phyloP scores from a whole-genome alignment of 257 asterid species.

The Ballota nigra region DNA sequence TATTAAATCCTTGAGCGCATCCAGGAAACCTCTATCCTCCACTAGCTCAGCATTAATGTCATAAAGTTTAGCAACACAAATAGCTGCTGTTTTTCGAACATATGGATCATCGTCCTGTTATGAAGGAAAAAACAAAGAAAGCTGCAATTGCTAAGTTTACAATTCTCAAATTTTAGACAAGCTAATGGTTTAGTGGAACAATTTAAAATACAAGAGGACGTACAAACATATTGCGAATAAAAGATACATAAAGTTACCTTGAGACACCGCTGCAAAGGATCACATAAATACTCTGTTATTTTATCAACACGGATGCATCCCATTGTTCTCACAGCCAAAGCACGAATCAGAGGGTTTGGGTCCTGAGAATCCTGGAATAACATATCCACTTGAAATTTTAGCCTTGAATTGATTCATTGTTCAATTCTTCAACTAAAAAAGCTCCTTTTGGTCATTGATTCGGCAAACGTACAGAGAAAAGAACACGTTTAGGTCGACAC shows the following conservation, averaged over 20 bases:
- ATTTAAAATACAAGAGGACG: slow-evolving; percentile 10
- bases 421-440: slow-evolving; percentile 15
- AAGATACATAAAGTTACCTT: slow-evolving; percentile 50
- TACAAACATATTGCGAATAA: slow-evolving; percentile 16
- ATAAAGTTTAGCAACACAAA: slow-evolving; percentile 98
- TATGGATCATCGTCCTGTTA: slow-evolving; percentile 98
- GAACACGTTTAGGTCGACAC: not conserved
- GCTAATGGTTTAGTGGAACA: slow-evolving; percentile 14
- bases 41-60: slow-evolving; percentile 98
- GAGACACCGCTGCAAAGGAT: slow-evolving; percentile 96
- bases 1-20: slow-evolving; percentile 96
- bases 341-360: slow-evolving; percentile 98
- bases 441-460: slow-evolving; percentile 19
- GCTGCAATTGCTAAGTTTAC: slow-evolving; percentile 24
- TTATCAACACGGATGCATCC: slow-evolving; percentile 99
- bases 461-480: not conserved
- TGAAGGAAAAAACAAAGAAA: slow-evolving; percentile 24
- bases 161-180: slow-evolving; percentile 3
- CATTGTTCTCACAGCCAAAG: slow-evolving; percentile 99
- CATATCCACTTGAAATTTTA: slow-evolving; percentile 13
- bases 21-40: slow-evolving; percentile 98
- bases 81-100: slow-evolving; percentile 99
- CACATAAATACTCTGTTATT: slow-evolving; percentile 95
- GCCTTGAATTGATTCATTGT: slow-evolving; percentile 10
- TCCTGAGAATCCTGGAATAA: slow-evolving; percentile 90